Percentiles rank a stretch among this genome's conserved stretches.
phyloP scores from a whole-genome alignment of 371 early-diverging fungal genomes.

The Lichtheimia hyalospora region DNA sequence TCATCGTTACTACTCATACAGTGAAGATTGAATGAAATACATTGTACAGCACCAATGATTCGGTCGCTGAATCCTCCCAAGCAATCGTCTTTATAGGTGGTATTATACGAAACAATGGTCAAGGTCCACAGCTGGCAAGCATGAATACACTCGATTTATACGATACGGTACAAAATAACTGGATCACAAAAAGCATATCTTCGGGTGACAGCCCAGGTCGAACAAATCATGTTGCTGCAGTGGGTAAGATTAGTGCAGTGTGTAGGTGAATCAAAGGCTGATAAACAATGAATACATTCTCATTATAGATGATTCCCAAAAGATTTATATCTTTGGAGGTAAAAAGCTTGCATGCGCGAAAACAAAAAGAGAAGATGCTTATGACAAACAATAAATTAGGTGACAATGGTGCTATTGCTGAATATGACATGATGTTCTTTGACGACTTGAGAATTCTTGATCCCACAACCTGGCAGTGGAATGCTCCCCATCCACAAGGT shows the following conservation, averaged over 20 bases:
- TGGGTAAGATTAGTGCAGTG: constrained; percentile 24
- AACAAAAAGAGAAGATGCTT: too few species aligned
- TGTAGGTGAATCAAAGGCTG: background rate
- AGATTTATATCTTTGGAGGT: constrained; percentile 49
- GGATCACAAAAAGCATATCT: background rate
- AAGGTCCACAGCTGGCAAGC: constrained; percentile 9
- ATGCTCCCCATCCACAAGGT: constrained; percentile 25
- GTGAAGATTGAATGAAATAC: background rate
- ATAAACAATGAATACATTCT: constrained; percentile 8
- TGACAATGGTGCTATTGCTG: background rate
- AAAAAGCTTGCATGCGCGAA: background rate
- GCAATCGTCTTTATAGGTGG: background rate
- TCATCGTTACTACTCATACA: background rate
- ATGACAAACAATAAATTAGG: background rate
- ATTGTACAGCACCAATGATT: background rate
- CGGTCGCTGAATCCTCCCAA: background rate
- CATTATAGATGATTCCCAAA: constrained; percentile 18
- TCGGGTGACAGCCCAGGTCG: constrained; percentile 3
- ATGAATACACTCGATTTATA: constrained; percentile 25
- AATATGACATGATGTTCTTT: too few species aligned
- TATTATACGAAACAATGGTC: background rate
- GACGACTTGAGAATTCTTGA: constrained; percentile 8
- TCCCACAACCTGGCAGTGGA: constrained; percentile 40
- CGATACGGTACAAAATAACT: constrained; percentile 17
- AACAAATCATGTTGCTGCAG: constrained; percentile 34